Base-by-base conservation (phyloP, 257 asterid genomes). In the Lycium ferocissimum region DNA sequence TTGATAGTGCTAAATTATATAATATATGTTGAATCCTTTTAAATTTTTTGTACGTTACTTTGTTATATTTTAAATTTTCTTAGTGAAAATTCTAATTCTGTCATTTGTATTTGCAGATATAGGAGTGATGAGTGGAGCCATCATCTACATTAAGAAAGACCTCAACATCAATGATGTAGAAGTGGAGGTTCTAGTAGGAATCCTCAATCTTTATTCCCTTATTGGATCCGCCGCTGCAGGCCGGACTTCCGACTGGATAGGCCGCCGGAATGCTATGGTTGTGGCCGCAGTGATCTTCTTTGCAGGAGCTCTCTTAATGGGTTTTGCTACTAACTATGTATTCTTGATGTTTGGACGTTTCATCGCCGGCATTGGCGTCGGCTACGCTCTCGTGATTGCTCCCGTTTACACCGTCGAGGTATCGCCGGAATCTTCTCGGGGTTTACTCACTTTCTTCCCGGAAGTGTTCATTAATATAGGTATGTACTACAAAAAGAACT, bases 321-420 rank as follows among this genome's bases (percentile, higher is more conserved):
- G 88, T 0, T 87, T 89, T 13, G 87, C 91, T 10, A 85, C 91
- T 80, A 79, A 85, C 80, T 89, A 85, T 75, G 79, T 85, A 12
- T 89, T 89, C 75, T 75, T 89, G 22, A 89, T 86, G 91, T 85
- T 83, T n/a, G 91, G 88, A 13, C 91, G 89, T 13, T 88, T 86
- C 33, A 65, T 88, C 4, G 91, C 89, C 20, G 89, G 91, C 3
- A 54, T 86, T 13, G 91, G 91, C 6, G 81, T 88, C 15, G 91
- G 91, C 13, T 88, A 67, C 53, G 86, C 88, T 11, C 85, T 88
- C 17, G 81, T 84, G 73, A 86, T 88, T 45, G 88, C 90, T 4
- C 90, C 90, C 2, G 86, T 88, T 0, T 85, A 88, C 47, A 80
- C 88, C 7, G 88, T 88, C 0, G 90, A 88, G 84, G 65, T 88